A percentile compares a stretch with the other conserved stretches of the same genome.
phyloP scores from a whole-genome alignment of 352 stramenopile genomes.

The Phytophthora foliorum region DNA sequence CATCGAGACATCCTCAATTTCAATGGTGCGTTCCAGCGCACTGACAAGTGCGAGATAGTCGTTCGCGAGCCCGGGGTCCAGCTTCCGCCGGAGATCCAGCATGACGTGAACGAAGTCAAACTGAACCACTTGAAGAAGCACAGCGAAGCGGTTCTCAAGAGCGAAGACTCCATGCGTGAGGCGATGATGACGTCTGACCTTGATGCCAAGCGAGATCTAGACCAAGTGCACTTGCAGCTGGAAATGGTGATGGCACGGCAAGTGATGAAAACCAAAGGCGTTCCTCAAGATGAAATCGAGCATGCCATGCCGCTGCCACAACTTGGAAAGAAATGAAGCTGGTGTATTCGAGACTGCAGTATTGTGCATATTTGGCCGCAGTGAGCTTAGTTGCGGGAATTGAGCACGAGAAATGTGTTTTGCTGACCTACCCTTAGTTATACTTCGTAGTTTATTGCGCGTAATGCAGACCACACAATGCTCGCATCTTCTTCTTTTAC shows the following conservation, averaged over 20 bases:
- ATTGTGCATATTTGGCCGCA: background rate
- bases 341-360: background rate
- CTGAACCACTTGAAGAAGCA: slow-evolving; percentile 18
- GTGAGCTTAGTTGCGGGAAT: background rate
- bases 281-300: slow-evolving; percentile 17
- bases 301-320: slow-evolving; percentile 11
- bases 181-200: slow-evolving; percentile 14
- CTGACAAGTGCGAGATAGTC: slow-evolving; percentile 5
- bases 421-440: no score
- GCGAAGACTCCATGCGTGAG: slow-evolving; percentile 7
- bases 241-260: slow-evolving; percentile 18
- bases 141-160: slow-evolving; percentile 15
- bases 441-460: no score
- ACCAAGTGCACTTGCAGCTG: slow-evolving; percentile 12
- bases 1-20: slow-evolving; percentile 1
- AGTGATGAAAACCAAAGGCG: slow-evolving; percentile 12
- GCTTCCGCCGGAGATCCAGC: slow-evolving; percentile 5
- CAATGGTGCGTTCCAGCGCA: slow-evolving; percentile 7
- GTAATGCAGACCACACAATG: no score
- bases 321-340: background rate
- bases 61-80: background rate
- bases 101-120: slow-evolving; percentile 8
- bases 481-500: no score
- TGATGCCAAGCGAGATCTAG: slow-evolving; percentile 13
- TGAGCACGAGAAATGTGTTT: background rate